Percentiles rank a stretch among this genome's conserved stretches.
Evolutionary conservation across 1,284 basidiomycete genomes (phyloP).

Genomic region (Ceratobasidium sp.): DNA sequence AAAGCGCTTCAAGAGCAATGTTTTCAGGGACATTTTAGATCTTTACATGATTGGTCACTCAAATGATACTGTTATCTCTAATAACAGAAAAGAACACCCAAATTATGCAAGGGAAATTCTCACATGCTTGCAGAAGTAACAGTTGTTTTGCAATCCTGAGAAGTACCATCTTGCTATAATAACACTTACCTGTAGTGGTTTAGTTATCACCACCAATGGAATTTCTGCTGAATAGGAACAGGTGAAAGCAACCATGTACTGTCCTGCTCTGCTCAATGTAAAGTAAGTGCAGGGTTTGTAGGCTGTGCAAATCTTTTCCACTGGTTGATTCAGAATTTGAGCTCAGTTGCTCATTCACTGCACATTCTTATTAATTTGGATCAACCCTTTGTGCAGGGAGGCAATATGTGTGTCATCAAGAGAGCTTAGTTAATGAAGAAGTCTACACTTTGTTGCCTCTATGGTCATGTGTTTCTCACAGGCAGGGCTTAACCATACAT

Average conservation of each 20-base stretch:
- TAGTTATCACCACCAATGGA: neutral
- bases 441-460: constrained; percentile 1
- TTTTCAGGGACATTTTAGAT: constrained; percentile 32
- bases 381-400: constrained; percentile 39
- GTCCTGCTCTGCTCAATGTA: constrained; percentile 46
- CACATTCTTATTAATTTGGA: constrained; percentile 44
- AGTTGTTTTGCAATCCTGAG: constrained; percentile 42
- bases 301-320: constrained; percentile 51
- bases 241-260: constrained; percentile 46
- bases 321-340: constrained; percentile 48
- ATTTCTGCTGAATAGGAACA: constrained; percentile 47
- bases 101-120: constrained; percentile 46
- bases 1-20: constrained; percentile 33
- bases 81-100: constrained; percentile 33
- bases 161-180: constrained; percentile 47
- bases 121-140: constrained; percentile 38
- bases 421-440: constrained; percentile 8
- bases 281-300: constrained; percentile 48
- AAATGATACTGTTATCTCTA: constrained; percentile 43
- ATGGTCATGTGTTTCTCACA: constrained; percentile 13
- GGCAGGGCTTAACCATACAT: constrained; percentile 50
- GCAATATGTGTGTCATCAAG: constrained; percentile 43
- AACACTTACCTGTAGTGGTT: constrained; percentile 11
- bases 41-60: constrained; percentile 36
- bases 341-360: constrained; percentile 45